These are phyloP conservation scores for Dictyostelium capitatum DNA, from an alignment of 78 protist species.

Conservation along the genomic window DNA sequence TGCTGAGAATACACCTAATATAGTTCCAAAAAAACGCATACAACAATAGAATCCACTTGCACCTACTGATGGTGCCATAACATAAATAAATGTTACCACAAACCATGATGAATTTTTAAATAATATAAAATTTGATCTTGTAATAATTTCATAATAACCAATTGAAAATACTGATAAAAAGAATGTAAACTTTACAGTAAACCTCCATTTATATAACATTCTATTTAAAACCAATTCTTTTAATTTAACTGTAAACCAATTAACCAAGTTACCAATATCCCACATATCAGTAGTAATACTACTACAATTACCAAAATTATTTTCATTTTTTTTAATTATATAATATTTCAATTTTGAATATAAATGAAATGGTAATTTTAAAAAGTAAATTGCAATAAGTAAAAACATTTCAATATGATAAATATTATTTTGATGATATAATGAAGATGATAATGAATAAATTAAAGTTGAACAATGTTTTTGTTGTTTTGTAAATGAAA, in stretches of 20 bases:
- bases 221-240: not conserved
- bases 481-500: constrained; percentile 14
- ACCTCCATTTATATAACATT: constrained; percentile 36
- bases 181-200: constrained; percentile 19
- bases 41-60: constrained; percentile 11
- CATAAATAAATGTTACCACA: constrained; percentile 18
- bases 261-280: not conserved
- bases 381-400: not conserved
- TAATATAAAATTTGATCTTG: not conserved
- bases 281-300: not conserved
- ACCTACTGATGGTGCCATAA: constrained; percentile 12
- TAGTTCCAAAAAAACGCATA: constrained; percentile 37
- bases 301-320: too few relatives aligned
- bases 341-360: not conserved
- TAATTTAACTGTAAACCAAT: not conserved
- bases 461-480: not conserved
- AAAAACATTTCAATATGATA: constrained; percentile 7
- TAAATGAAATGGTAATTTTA: not conserved
- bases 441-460: not conserved
- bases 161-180: constrained; percentile 20
- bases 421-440: not conserved
- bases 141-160: constrained; percentile 31
- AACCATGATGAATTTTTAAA: constrained; percentile 36
- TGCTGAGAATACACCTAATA: constrained; percentile 3
- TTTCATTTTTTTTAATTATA: not conserved